Evolutionary conservation across 257 asterid genomes (phyloP).

Genomic region (Solanum tarapatanum): DNA sequence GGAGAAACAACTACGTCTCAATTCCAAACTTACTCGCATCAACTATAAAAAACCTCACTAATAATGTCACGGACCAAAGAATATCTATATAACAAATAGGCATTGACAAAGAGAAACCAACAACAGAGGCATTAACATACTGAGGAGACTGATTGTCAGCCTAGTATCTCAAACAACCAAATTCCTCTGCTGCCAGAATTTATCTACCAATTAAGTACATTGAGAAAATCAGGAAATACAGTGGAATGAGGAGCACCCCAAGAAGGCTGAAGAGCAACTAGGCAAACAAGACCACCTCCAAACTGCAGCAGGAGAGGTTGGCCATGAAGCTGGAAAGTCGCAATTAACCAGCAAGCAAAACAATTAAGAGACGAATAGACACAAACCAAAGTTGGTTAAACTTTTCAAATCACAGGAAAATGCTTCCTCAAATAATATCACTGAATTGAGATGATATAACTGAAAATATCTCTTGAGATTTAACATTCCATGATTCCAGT

Average conservation of each 20-base stretch:
- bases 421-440: neutral
- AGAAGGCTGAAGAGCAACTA: neutral
- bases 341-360: neutral
- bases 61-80: neutral
- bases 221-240: neutral
- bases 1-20: neutral
- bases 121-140: neutral
- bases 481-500: neutral
- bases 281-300: neutral
- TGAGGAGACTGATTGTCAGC: neutral
- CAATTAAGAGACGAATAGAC: neutral
- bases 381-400: too few relatives aligned
- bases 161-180: neutral
- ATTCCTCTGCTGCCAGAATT: neutral
- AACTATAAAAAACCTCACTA: neutral
- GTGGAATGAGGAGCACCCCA: neutral
- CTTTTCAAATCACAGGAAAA: neutral
- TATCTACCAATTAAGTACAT: neutral
- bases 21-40: neutral
- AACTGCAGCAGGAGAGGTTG: neutral
- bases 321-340: neutral
- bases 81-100: neutral
- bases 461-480: neutral
- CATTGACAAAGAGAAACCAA: neutral
- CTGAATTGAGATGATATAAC: neutral